These are phyloP conservation scores for Leccinum barrowsii DNA, from an alignment of 768 basidiomycete species.

Conservation along the genomic window DNA sequence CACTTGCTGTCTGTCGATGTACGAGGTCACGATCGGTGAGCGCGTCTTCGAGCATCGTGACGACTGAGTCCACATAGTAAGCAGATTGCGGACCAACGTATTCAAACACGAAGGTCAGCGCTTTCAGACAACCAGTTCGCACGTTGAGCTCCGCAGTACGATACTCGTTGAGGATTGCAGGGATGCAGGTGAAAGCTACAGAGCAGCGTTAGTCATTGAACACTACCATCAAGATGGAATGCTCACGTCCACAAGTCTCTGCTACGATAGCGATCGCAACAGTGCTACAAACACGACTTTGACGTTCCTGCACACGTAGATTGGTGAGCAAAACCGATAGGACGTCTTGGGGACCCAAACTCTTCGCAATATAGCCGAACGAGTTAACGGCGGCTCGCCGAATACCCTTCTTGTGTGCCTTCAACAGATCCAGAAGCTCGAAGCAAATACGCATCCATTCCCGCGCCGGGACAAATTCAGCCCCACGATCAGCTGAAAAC, in stretches of 20 bases:
- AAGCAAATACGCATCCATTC: constrained; percentile 99
- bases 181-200: constrained; percentile 94
- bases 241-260: constrained; percentile 79
- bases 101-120: constrained; percentile 98
- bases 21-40: constrained; percentile 97
- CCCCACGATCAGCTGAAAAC: constrained; percentile 85
- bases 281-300: constrained; percentile 96
- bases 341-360: constrained; percentile 98
- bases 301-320: constrained; percentile 96
- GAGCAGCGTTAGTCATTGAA: constrained; percentile 10
- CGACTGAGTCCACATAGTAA: constrained; percentile 95
- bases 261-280: constrained; percentile 97
- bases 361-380: constrained; percentile 99
- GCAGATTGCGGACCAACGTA: constrained; percentile 97
- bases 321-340: constrained; percentile 94
- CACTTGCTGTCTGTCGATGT: constrained; percentile 95
- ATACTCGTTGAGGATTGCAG: constrained; percentile 97
- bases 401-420: constrained; percentile 99
- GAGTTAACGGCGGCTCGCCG: constrained; percentile 99
- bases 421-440: constrained; percentile 92
- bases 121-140: constrained; percentile 97
- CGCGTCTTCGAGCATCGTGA: constrained; percentile 97
- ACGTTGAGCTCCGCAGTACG: constrained; percentile 98
- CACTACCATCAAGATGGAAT: not conserved
- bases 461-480: constrained; percentile 96